Evolutionary conservation across 2,329 filamentous ascomycete genomes (phyloP).

Genomic region (Ilyonectria robusta): DNA sequence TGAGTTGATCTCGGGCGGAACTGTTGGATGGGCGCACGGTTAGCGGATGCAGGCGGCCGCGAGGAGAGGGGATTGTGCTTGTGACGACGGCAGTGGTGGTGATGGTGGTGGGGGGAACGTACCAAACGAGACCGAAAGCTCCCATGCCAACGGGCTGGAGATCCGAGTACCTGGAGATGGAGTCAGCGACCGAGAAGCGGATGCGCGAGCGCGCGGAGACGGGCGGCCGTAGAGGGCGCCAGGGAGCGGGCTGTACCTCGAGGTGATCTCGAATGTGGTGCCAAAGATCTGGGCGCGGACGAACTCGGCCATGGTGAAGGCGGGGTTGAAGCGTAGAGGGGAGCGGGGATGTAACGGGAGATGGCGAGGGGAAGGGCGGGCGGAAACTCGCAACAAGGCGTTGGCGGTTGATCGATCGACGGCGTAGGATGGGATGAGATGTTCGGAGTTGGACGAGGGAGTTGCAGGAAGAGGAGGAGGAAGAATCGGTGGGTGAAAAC

Average conservation of each 20-base stretch:
- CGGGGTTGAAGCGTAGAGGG: slow-evolving; percentile 29
- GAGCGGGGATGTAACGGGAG: slow-evolving; percentile 6
- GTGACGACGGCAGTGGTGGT: slow-evolving; percentile 18
- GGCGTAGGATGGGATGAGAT: slow-evolving; percentile 5
- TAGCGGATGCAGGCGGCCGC: slow-evolving; percentile 13
- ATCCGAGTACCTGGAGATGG: slow-evolving; percentile 84
- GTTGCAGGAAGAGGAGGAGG: slow-evolving; percentile 9
- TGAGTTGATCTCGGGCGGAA: slow-evolving; percentile 98
- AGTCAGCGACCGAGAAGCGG: slow-evolving; percentile 30
- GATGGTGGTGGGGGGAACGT: slow-evolving; percentile 52
- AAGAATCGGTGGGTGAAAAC: slow-evolving; percentile 28
- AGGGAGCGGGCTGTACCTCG: slow-evolving; percentile 73
- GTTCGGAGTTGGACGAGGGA: slow-evolving; percentile 4
- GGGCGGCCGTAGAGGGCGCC: neutral
- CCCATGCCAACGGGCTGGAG: slow-evolving; percentile 99
- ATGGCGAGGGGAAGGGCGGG: slow-evolving; percentile 6
- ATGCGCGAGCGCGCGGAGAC: neutral
- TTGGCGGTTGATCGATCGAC: slow-evolving; percentile 7
- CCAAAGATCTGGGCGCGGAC: slow-evolving; percentile 99
- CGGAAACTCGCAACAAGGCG: slow-evolving; percentile 9
- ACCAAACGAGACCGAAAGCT: slow-evolving; percentile 98
- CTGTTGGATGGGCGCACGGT: slow-evolving; percentile 61
- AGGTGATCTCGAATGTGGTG: slow-evolving; percentile 99
- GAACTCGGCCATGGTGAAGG: slow-evolving; percentile 93
- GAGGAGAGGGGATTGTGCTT: neutral